Conservation (phyloP, 2,329 filamentous ascomycete species). For the Nakataea oryzae region DNA sequence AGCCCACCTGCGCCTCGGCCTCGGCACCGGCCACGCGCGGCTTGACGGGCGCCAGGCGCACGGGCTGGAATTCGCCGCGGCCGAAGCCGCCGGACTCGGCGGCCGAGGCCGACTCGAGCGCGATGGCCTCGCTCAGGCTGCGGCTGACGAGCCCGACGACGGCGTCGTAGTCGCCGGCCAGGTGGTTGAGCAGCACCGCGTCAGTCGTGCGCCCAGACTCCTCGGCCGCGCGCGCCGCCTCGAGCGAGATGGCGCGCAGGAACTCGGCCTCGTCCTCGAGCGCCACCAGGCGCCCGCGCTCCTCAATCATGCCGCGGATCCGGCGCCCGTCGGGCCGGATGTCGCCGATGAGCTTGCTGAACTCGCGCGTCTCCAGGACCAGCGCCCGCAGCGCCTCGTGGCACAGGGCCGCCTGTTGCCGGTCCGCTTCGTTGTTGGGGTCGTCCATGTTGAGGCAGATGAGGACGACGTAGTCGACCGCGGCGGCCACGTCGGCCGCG, state of each 20-base stretch:
- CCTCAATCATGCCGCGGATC: slow-evolving; percentile 78
- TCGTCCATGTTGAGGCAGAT: slow-evolving; percentile 83
- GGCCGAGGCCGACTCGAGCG: slow-evolving; percentile 60
- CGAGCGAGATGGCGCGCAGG: slow-evolving; percentile 81
- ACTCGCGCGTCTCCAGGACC: slow-evolving; percentile 93
- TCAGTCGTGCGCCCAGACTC: slow-evolving; percentile 91
- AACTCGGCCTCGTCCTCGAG: slow-evolving; percentile 74
- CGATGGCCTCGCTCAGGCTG: slow-evolving; percentile 79
- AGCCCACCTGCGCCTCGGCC: slow-evolving; percentile 26
- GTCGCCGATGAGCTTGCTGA: slow-evolving; percentile 86
- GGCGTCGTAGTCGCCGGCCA: slow-evolving; percentile 89
- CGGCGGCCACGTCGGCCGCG: slow-evolving; percentile 76
- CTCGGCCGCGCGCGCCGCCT: slow-evolving; percentile 85
- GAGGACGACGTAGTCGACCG: slow-evolving; percentile 84
- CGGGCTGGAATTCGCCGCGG: slow-evolving; percentile 52
- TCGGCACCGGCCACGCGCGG: slow-evolving; percentile 42
- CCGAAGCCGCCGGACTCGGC: not conserved
- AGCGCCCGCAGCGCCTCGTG: slow-evolving; percentile 89
- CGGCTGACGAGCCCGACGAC: slow-evolving; percentile 88
- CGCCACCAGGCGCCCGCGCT: slow-evolving; percentile 71
- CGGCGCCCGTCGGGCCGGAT: slow-evolving; percentile 77
- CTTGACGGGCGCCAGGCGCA: slow-evolving; percentile 71
- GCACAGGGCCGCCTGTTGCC: slow-evolving; percentile 70
- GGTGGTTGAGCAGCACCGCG: slow-evolving; percentile 86
- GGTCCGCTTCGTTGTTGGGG: slow-evolving; percentile 44